phyloP scores from a whole-genome alignment of 2,329 filamentous ascomycete genomes.

The Coleophoma cylindrospora region DNA sequence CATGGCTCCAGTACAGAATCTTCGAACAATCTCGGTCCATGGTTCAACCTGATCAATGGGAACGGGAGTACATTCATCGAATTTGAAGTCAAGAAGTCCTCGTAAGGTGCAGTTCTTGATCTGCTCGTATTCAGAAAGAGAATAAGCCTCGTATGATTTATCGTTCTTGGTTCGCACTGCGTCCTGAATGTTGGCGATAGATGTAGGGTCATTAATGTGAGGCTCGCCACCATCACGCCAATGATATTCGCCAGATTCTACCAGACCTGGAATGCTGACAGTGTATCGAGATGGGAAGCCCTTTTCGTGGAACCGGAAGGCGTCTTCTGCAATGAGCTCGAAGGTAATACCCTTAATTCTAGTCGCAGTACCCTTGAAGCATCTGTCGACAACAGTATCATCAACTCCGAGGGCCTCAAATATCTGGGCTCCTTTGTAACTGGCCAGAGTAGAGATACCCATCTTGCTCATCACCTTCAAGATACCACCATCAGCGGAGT shows the following conservation, averaged over 20 bases:
- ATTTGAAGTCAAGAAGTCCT: conserved; percentile 93
- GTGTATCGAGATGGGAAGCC: conserved; percentile 82
- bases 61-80: conserved; percentile 77
- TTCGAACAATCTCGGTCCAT: conserved; percentile 95
- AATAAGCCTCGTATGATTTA: conserved; percentile 97
- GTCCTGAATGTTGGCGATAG: conserved; percentile 95
- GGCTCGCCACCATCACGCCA: conserved; percentile 96
- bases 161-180: conserved; percentile 96
- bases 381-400: conserved; percentile 85
- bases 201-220: conserved; percentile 90
- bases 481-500: conserved; percentile 93
- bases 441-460: conserved; percentile 94
- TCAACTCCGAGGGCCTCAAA: conserved; percentile 95
- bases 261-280: conserved; percentile 70
- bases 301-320: conserved; percentile 90
- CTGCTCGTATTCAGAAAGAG: conserved; percentile 86
- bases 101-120: conserved; percentile 96
- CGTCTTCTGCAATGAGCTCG: conserved; percentile 88
- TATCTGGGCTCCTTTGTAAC: conserved; percentile 97
- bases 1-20: conserved; percentile 97
- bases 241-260: conserved; percentile 95
- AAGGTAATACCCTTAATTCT: conserved; percentile 94
- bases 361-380: conserved; percentile 90
- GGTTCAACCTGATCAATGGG: conserved; percentile 96
- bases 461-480: conserved; percentile 99